Evolutionary conservation across 2,329 filamentous ascomycete genomes (phyloP), one percentile per base, ranked within the genome.

Genomic region (Lecanicillium sp.): DNA sequence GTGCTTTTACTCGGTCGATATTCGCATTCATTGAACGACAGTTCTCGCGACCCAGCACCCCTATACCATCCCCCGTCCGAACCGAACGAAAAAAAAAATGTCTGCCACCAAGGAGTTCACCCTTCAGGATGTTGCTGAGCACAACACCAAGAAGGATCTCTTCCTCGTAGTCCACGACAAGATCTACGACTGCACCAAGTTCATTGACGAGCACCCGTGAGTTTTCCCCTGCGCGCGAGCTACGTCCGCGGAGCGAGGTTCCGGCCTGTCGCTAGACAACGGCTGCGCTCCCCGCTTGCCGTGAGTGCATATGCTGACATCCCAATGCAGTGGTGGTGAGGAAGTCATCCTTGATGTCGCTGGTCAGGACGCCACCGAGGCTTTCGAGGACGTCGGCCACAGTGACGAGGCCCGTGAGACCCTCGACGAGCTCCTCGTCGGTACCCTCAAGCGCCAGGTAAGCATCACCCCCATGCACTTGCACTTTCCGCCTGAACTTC

Each of bases 331-430:
- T 61, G 93, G 93, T 76, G 93, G 93, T 74, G 93, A 98, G 74
- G 93, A 98, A 75, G 93, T 98, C 60, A 76, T 98, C 55, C 85
- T 98, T 59, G 93, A 98, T 60, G 90, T 97, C 55, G 93, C 78
- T 63, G 93, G 93, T 59, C 90, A 95, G 74, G 93, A 98, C 70
- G 86, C 87, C 62, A 95, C 91, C 60, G 93, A 97, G 74, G 91
- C 93, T 53, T 98, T 98, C 67, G 93, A 98, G 76, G 93, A 98
- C 71, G 93, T 98, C 63, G 93, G 93, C 65, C 93, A 98, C 85
- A 94, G 87, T 62, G 93, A 98, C 70, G 93, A 98, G 78, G 93
- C 93, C 58, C 86, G 93, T 58, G 91, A 97, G 75, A 91, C 95
- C 58, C 83, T 98, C 50, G 83, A 86, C 26, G 80, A 81, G 62